A percentile compares a stretch with the other conserved stretches of the same genome.
Evolutionary conservation across 31 red algal species (phyloP).

Genomic region (Asparagopsis taxiformis): DNA sequence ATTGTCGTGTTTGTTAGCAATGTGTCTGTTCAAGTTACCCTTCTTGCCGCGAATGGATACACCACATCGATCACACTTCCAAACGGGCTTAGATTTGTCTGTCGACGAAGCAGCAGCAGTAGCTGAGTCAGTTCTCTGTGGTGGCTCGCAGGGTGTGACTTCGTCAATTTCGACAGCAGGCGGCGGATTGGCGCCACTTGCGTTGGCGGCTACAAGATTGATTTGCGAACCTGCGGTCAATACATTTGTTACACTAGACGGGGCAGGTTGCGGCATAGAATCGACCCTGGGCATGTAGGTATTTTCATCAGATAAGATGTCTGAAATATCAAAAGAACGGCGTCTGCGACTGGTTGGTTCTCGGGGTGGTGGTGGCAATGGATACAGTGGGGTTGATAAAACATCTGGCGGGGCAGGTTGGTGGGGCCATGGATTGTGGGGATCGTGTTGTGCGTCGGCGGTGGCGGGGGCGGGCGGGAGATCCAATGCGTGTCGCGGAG

Average conservation of each 20-base stretch:
- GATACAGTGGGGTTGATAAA: no score
- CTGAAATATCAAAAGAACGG: no score
- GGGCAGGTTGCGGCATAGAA: background rate
- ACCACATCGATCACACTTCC: conserved; percentile 58
- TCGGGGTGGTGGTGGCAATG: no score
- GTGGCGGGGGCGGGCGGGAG: no score
- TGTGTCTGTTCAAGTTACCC: conserved; percentile 62
- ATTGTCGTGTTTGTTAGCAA: conserved; percentile 69
- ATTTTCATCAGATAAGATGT: no score
- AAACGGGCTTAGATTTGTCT: conserved; percentile 13
- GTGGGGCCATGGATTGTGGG: no score
- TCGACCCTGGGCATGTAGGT: no score
- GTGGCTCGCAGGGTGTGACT: background rate
- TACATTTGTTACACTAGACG: background rate
- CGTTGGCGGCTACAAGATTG: background rate
- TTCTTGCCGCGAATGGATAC: conserved; percentile 63
- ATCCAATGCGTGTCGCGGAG: no score
- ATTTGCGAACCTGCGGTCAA: background rate
- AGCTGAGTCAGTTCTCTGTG: background rate
- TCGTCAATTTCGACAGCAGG: background rate
- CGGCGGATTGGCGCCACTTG: background rate
- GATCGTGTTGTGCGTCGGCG: no score
- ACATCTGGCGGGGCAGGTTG: no score
- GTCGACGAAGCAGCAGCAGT: background rate
- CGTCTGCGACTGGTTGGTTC: no score